phyloP scores from a whole-genome alignment of 2,329 filamentous ascomycete species.

The Byssothecium circinans region DNA sequence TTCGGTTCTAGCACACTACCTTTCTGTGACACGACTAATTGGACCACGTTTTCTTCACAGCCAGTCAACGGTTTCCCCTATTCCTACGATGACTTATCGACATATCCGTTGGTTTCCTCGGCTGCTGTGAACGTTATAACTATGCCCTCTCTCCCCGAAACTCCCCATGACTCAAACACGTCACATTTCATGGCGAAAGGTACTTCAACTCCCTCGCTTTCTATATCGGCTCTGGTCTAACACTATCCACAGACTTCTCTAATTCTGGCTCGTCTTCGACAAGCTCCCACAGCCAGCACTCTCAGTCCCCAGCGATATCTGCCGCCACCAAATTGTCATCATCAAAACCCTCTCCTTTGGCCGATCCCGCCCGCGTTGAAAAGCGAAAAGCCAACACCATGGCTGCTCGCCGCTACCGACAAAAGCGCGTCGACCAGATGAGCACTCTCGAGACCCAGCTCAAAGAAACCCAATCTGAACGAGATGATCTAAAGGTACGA shows the following conservation, averaged over 20 bases:
- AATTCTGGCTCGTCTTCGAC: constrained; percentile 31
- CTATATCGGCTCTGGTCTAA: constrained; percentile 10
- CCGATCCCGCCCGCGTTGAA: constrained; percentile 34
- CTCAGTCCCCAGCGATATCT: constrained; percentile 30
- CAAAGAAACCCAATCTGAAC: constrained; percentile 60
- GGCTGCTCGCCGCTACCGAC: constrained; percentile 71
- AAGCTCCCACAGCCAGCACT: constrained; percentile 26
- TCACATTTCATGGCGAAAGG: constrained; percentile 31
- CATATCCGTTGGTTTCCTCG: constrained; percentile 19
- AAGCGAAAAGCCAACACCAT: constrained; percentile 71
- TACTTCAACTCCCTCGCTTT: constrained; percentile 9
- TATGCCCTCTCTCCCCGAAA: constrained; percentile 20
- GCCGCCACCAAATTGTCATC: constrained; percentile 25
- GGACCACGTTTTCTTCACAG: constrained; percentile 27
- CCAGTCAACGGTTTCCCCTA: constrained; percentile 18
- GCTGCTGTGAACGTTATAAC: constrained; percentile 17
- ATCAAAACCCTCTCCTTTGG: constrained; percentile 23
- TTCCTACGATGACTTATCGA: constrained; percentile 23
- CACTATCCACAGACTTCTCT: constrained; percentile 20
- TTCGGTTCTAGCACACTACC: constrained; percentile 14
- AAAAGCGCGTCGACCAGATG: constrained; percentile 70
- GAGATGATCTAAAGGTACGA: constrained; percentile 64
- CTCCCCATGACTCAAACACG: constrained; percentile 18
- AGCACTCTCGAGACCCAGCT: constrained; percentile 63
- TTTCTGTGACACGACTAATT: constrained; percentile 25